phyloP scores from a whole-genome alignment of 2,329 filamentous ascomycete genomes.

The Monosporascus sp. region DNA sequence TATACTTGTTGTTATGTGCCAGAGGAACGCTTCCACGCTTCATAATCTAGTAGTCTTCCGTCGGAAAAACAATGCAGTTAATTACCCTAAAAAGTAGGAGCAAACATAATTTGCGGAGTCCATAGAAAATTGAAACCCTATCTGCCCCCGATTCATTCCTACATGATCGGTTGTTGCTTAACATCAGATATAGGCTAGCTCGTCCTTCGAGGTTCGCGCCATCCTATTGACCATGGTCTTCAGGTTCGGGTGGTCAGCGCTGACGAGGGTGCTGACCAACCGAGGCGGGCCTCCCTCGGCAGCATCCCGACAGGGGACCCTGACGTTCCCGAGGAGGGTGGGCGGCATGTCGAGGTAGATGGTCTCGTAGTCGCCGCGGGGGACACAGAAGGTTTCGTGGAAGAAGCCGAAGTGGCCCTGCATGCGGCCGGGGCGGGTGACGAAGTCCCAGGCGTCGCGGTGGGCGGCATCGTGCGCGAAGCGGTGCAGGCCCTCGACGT shows the following conservation, averaged over 20 bases:
- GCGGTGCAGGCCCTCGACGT: conserved; percentile 41
- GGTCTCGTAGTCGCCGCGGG: conserved; percentile 42
- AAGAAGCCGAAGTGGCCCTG: conserved; percentile 43
- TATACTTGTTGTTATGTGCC: too few relatives aligned
- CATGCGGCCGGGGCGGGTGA: conserved; percentile 29
- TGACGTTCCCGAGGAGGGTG: conserved; percentile 28
- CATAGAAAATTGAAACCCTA: too few relatives aligned
- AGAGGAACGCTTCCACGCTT: too few relatives aligned
- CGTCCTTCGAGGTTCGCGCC: not conserved
- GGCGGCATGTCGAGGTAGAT: conserved; percentile 44
- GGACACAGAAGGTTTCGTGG: conserved; percentile 49
- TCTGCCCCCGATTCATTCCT: too few relatives aligned
- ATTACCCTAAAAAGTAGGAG: too few relatives aligned
- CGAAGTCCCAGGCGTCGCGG: conserved; percentile 46
- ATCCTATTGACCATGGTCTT: not conserved
- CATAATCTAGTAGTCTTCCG: too few relatives aligned
- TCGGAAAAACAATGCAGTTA: too few relatives aligned
- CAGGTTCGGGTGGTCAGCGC: not conserved
- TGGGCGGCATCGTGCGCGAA: conserved; percentile 49
- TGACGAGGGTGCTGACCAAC: not conserved
- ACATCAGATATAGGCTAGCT: not conserved
- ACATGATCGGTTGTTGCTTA: too few relatives aligned
- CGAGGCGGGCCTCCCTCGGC: not conserved
- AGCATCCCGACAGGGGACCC: conserved; percentile 8
- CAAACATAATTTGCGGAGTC: too few relatives aligned